Percentiles rank a stretch among this genome's conserved stretches.
Evolutionary conservation across 441 rosid species (phyloP).

Genomic region (Hura crepitans): DNA sequence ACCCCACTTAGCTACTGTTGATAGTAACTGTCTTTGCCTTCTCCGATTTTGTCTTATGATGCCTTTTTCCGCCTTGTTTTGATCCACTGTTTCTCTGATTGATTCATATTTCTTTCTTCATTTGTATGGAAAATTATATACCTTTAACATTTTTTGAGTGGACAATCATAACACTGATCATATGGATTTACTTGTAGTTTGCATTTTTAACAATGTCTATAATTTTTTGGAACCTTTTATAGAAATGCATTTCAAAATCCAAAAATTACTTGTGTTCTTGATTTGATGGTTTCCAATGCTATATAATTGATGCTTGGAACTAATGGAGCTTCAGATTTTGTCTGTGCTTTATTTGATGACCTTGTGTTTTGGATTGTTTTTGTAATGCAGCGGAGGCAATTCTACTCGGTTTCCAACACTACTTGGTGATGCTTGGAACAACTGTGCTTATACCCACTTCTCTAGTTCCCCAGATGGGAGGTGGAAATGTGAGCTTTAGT

Average conservation of each 20-base stretch:
- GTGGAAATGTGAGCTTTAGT: constrained; percentile 69
- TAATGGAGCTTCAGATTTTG: neutral
- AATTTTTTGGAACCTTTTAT: constrained; percentile 2
- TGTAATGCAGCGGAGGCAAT: constrained; percentile 71
- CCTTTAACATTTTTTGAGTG: neutral
- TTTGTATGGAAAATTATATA: neutral
- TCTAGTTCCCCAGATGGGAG: constrained; percentile 99
- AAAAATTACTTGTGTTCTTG: neutral
- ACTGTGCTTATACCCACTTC: constrained; percentile 81
- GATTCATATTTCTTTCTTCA: neutral
- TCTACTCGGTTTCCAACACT: constrained; percentile 96
- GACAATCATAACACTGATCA: neutral
- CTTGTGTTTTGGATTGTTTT: constrained; percentile 13
- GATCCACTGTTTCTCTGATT: neutral
- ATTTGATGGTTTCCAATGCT: too few relatives aligned
- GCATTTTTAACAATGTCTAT: neutral
- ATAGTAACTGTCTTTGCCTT: neutral
- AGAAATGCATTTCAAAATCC: neutral
- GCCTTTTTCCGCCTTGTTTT: neutral
- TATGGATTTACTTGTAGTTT: neutral
- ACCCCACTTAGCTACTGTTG: constrained; percentile 13
- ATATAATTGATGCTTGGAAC: neutral
- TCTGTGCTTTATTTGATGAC: constrained; percentile 8
- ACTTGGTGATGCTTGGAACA: constrained; percentile 98
- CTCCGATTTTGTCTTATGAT: neutral